Percentiles rank a stretch among this genome's conserved stretches.
These are phyloP conservation scores for Toxicodendron radicans DNA, from an alignment of 345 rosid species.

Conservation along the genomic window DNA sequence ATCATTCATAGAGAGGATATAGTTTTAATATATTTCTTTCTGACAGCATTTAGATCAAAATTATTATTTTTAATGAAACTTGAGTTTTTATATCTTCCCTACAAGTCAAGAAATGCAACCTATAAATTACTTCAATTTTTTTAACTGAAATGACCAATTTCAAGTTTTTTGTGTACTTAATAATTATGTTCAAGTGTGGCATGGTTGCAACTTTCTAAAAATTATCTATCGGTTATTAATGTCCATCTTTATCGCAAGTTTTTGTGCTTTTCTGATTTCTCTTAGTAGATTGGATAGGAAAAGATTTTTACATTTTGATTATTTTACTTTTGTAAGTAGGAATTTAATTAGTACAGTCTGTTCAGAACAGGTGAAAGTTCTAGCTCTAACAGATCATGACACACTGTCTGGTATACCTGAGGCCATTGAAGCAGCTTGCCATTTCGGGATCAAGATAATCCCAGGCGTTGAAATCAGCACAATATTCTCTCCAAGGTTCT, in stretches of 20 bases:
- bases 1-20: background rate
- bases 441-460: constrained; percentile 78
- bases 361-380: constrained; percentile 88
- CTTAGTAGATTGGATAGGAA: constrained; percentile 9
- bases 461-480: constrained; percentile 97
- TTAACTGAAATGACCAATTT: background rate
- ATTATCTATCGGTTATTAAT: background rate
- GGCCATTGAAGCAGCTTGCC: constrained; percentile 80
- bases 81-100: background rate
- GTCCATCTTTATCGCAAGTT: constrained; percentile 5
- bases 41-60: background rate
- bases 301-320: background rate
- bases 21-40: background rate
- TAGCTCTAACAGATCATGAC: constrained; percentile 94
- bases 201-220: background rate
- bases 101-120: background rate
- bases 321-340: background rate
- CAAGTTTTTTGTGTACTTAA: background rate
- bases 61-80: constrained; percentile 2
- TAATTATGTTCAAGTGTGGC: background rate
- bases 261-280: background rate
- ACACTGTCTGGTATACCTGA: constrained; percentile 87
- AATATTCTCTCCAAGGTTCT: constrained; percentile 67
- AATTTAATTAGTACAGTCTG: constrained; percentile 37
- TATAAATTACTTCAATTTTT: background rate